Conservation (phyloP, 306 rosid species). For the Dryas octopetala region DNA sequence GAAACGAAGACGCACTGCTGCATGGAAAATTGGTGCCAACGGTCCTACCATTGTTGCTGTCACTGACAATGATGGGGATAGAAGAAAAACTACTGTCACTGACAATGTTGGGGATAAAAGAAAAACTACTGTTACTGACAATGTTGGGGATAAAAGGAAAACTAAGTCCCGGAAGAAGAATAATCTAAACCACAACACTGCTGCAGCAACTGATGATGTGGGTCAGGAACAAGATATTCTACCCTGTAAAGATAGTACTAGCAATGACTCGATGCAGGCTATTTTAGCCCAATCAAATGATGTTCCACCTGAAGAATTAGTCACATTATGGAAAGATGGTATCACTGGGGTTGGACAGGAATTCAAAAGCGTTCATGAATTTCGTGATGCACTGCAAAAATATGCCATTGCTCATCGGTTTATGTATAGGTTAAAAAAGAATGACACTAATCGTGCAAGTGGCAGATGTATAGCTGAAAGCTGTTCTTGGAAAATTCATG, state of each 20-base stretch:
- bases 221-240: conserved; percentile 14
- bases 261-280: conserved; percentile 1
- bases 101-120: conserved; percentile 31
- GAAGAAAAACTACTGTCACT: neutral
- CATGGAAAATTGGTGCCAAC: conserved; percentile 34
- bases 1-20: conserved; percentile 51
- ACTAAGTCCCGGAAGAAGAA: conserved; percentile 26
- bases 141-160: conserved; percentile 33
- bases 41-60: conserved; percentile 29
- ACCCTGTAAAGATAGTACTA: conserved; percentile 17
- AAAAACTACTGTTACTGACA: conserved; percentile 21
- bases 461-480: conserved; percentile 43
- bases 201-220: conserved; percentile 12
- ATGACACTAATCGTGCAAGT: conserved; percentile 54
- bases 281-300: conserved; percentile 22
- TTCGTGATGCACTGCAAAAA: conserved; percentile 57
- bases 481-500: conserved; percentile 56
- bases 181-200: conserved; percentile 4
- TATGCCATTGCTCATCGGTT: conserved; percentile 56
- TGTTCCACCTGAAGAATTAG: conserved; percentile 36
- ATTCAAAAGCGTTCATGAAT: conserved; percentile 44
- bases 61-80: conserved; percentile 22
- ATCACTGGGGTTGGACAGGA: conserved; percentile 56
- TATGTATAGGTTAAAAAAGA: conserved; percentile 44
- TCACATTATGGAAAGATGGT: conserved; percentile 43